Evolutionary conservation across 768 basidiomycete species (phyloP).

Genomic region (Hypholoma sublateritium): DNA sequence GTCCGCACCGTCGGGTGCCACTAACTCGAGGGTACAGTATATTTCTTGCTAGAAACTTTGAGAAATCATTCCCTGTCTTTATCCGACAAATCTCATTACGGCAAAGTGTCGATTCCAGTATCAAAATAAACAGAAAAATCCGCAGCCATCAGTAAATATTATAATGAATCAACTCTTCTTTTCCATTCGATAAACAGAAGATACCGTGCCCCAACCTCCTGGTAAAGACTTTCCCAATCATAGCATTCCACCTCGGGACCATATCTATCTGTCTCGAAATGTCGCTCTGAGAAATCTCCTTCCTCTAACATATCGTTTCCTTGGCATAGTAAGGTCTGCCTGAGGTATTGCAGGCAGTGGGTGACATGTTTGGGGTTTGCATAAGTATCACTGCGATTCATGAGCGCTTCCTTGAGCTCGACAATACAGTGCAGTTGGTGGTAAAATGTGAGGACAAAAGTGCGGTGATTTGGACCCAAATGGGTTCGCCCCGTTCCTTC

Average conservation of each 20-base stretch:
- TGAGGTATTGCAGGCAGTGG: slow-evolving; percentile 36
- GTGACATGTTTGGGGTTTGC: slow-evolving; percentile 21
- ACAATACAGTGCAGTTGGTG: slow-evolving; percentile 29
- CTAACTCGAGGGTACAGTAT: no score
- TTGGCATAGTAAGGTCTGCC: slow-evolving; percentile 33
- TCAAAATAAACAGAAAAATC: no score
- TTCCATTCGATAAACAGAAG: no score
- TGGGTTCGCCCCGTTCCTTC: slow-evolving; percentile 22
- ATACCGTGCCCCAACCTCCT: background rate
- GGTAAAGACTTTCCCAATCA: slow-evolving; percentile 9
- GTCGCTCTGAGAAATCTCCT: slow-evolving; percentile 29
- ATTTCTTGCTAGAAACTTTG: no score
- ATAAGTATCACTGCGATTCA: slow-evolving; percentile 12
- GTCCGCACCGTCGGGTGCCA: no score
- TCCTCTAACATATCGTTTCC: slow-evolving; percentile 30
- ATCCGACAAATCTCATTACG: no score
- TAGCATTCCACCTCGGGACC: slow-evolving; percentile 8
- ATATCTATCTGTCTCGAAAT: slow-evolving; percentile 22
- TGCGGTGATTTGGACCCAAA: slow-evolving; percentile 20
- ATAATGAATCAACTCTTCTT: no score
- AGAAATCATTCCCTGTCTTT: no score
- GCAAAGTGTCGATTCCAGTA: no score
- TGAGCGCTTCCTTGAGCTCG: slow-evolving; percentile 18
- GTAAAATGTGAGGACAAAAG: slow-evolving; percentile 21
- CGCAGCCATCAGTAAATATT: no score